phyloP scores from a whole-genome alignment of 2,329 filamentous ascomycete species.

The Paracoccidioides brasiliensis region DNA sequence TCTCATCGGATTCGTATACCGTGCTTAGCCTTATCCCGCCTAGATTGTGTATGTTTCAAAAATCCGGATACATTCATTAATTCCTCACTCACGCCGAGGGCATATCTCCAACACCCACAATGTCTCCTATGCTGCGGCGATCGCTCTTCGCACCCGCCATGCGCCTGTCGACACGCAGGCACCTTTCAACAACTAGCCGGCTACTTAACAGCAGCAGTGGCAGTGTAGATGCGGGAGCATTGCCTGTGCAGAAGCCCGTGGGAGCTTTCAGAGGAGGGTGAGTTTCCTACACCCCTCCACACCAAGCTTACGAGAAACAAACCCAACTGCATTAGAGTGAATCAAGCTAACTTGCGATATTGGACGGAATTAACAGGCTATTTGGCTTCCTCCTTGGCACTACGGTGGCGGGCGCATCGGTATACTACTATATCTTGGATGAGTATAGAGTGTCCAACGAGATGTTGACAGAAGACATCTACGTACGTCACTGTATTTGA shows the following conservation, averaged over 20 bases:
- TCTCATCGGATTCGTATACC: background rate
- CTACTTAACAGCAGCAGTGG: slow-evolving; percentile 16
- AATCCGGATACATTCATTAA: background rate
- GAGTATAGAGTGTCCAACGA: slow-evolving; percentile 93
- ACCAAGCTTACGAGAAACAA: background rate
- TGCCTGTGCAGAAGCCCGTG: slow-evolving; percentile 51
- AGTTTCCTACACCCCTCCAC: slow-evolving; percentile 22
- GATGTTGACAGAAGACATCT: slow-evolving; percentile 87
- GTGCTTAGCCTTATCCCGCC: background rate
- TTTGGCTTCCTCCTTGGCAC: slow-evolving; percentile 86
- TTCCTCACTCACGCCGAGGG: no score
- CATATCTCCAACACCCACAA: background rate
- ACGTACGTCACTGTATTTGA: slow-evolving; percentile 49
- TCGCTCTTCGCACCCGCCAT: slow-evolving; percentile 4
- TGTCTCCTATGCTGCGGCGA: background rate
- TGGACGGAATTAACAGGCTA: slow-evolving; percentile 41
- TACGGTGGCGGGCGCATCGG: slow-evolving; percentile 61
- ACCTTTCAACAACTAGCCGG: slow-evolving; percentile 26
- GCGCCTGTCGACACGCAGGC: slow-evolving; percentile 15
- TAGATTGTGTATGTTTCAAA: background rate
- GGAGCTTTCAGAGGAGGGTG: slow-evolving; percentile 62
- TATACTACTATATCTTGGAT: slow-evolving; percentile 86
- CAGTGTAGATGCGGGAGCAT: slow-evolving; percentile 25
- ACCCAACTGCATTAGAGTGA: background rate
- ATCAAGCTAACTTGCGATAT: slow-evolving; percentile 2